Evolutionary conservation across 75 land plant genomes (phyloP), one percentile per base, ranked within the genome.

Genomic region (Selaginella tamariscina): DNA sequence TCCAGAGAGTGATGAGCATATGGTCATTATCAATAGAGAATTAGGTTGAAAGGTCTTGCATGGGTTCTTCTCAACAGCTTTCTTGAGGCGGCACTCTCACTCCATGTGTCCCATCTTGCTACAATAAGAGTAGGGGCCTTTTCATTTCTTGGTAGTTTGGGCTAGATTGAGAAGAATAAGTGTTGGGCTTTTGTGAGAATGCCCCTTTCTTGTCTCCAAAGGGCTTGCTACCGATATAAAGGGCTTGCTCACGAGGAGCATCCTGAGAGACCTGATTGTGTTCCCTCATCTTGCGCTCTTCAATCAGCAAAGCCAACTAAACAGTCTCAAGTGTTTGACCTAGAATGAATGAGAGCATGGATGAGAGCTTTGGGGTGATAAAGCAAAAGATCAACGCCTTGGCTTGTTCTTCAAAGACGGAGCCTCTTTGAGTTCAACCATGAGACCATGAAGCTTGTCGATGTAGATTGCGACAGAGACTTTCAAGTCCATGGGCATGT

Each of bases 201-300:
- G 24, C 62, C 21, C 8, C 21, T 59, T 59, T 21, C 26, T 21
- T 59, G 24, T 27, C 62, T 23, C 62, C 26, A 26, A 9, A 23
- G 62, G 62, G 26, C 26, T 27, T 27, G 26, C 26, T 59, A 59
- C 26, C 26, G 62, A 26, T 59, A 21, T 59, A 59, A 2, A 23
- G n/a, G 26, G 26, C 21, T n/a, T 59, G 24, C 62, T 27, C 21
- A 59, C 26, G 23, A 20, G 11, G 11, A 23, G 62, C 21, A 21
- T 59, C 62, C 62, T n/a, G 62, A 26, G 62, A 21, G 62, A 9
- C 21, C 62, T 59, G 62, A 59, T n/a, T 59, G n/a, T 23, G 23
- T 27, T 59, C 62, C 62, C 21, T 59, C 62, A 59, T 21, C 26
- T 59, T 59, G 23, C 62, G 23, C 26, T 59, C 62, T 59, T 59